phyloP scores from a whole-genome alignment of 1,284 basidiomycete species.

The Ustilago esculenta region DNA sequence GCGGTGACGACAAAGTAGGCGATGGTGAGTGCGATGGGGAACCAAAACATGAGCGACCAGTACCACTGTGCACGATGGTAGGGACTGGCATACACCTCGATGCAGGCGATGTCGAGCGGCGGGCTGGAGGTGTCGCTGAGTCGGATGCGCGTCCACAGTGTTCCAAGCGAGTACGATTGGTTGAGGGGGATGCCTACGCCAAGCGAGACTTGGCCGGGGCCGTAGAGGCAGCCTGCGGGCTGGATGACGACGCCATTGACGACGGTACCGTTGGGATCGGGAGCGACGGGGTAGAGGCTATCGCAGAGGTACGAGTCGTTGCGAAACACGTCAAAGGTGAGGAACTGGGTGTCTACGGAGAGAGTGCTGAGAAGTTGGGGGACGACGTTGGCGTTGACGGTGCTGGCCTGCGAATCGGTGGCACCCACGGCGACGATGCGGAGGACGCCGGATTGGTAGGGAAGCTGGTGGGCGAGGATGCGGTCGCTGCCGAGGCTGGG shows the following conservation, averaged over 20 bases:
- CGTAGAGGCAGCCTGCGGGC: conserved; percentile 53
- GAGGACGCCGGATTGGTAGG: conserved; percentile 37
- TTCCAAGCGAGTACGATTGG: conserved; percentile 78
- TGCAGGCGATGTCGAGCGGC: conserved; percentile 79
- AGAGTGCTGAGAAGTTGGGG: conserved; percentile 49
- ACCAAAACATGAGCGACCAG: conserved; percentile 83
- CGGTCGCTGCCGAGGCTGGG: conserved; percentile 11
- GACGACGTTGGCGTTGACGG: conserved; percentile 31
- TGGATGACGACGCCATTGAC: conserved; percentile 33
- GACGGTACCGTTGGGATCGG: conserved; percentile 48
- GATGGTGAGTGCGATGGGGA: conserved; percentile 78
- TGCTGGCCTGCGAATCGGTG: conserved; percentile 36
- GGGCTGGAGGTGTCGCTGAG: conserved; percentile 81
- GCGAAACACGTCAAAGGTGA: conserved; percentile 56
- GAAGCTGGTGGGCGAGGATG: conserved; percentile 18
- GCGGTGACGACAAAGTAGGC: conserved; percentile 84
- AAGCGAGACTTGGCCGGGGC: conserved; percentile 79
- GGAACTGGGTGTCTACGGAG: conserved; percentile 48
- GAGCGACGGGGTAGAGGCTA: conserved; percentile 47
- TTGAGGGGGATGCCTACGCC: conserved; percentile 79
- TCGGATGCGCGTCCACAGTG: conserved; percentile 82
- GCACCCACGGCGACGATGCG: conserved; percentile 56
- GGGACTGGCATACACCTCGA: conserved; percentile 82
- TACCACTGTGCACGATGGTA: conserved; percentile 75
- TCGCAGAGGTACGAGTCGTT: conserved; percentile 61